phyloP scores from a whole-genome alignment of 1,284 basidiomycete genomes.

The Trametes polyzona region DNA sequence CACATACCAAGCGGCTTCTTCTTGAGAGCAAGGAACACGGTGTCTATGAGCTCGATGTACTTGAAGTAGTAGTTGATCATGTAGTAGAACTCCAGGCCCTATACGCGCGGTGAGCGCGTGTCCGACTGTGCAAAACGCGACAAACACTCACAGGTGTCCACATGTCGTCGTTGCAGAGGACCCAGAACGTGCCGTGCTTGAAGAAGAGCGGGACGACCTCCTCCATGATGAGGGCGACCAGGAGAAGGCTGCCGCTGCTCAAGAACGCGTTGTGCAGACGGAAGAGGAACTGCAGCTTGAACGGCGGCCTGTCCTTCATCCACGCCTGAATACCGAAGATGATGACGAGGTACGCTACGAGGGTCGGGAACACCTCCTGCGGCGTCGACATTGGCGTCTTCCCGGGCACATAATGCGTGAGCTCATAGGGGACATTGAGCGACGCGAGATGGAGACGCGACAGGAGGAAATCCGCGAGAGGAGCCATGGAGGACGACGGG shows the following conservation, averaged over 20 bases:
- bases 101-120: conserved; percentile 8
- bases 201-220: conserved; percentile 82
- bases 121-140: conserved; percentile 13
- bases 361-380: conserved; percentile 69
- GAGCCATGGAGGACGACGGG: conserved; percentile 54
- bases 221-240: conserved; percentile 89
- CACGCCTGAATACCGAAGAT: conserved; percentile 87
- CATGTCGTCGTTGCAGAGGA: conserved; percentile 77
- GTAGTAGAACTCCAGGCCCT: conserved; percentile 92
- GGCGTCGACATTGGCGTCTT: conserved; percentile 83
- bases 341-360: conserved; percentile 84
- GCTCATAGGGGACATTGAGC: conserved; percentile 55
- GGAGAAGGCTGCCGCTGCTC: conserved; percentile 78
- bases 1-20: conserved; percentile 92
- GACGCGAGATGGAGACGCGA: conserved; percentile 53
- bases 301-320: conserved; percentile 80
- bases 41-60: conserved; percentile 93
- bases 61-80: conserved; percentile 99
- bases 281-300: conserved; percentile 87
- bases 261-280: conserved; percentile 93
- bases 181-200: conserved; percentile 73
- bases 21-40: conserved; percentile 96
- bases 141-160: conserved; percentile 78
- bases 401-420: conserved; percentile 73
- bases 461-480: conserved; percentile 73